Conservation (phyloP, 108 stramenopile species). For the Schizochytrium sp. region DNA sequence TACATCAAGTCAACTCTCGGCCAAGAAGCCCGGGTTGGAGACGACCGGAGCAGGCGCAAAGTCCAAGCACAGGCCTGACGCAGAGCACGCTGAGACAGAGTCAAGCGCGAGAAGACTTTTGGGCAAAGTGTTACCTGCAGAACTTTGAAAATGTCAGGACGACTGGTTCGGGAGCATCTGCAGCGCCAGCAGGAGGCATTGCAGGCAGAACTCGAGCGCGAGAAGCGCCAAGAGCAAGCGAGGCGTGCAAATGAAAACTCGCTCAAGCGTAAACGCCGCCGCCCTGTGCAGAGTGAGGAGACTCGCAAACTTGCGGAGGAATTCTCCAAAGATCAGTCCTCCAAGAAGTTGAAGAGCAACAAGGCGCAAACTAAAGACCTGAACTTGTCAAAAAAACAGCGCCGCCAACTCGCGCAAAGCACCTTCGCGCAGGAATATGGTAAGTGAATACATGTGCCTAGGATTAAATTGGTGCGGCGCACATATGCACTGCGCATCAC, state of each 20-base stretch:
- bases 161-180: constrained; percentile 18
- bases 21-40: no score
- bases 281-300: constrained; percentile 18
- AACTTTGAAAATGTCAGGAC: not conserved
- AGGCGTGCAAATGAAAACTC: no score
- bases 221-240: not conserved
- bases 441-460: not conserved
- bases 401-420: not conserved
- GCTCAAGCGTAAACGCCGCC: not conserved
- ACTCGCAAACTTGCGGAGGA: not conserved
- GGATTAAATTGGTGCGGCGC: not conserved
- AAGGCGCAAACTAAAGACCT: not conserved
- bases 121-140: no score
- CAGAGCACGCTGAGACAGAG: no score
- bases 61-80: no score
- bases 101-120: no score
- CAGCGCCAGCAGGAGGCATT: not conserved
- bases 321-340: not conserved
- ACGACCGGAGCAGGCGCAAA: no score
- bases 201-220: not conserved
- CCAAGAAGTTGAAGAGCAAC: not conserved
- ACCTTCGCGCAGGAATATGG: constrained; percentile 7
- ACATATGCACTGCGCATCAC: not conserved
- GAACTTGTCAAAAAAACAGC: constrained; percentile 2
- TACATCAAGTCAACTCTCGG: no score